Conservation (phyloP, 768 basidiomycete species). For the Kwoniella sp. region DNA sequence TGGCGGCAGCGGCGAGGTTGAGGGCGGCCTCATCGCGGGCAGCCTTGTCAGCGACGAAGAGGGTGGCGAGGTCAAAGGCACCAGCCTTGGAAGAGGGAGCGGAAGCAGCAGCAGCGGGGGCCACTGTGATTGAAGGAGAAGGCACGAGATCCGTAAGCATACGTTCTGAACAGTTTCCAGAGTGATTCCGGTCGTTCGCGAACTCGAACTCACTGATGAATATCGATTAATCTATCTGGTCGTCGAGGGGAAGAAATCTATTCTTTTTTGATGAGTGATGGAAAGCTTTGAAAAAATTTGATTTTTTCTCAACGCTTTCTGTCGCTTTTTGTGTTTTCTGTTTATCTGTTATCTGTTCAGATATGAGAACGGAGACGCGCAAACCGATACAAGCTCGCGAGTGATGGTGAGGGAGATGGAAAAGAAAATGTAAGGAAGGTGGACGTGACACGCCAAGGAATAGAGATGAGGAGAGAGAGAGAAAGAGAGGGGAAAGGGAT, state of each 20-base stretch:
- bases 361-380: background rate
- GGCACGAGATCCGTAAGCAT: background rate
- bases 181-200: no score
- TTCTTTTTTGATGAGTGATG: slow-evolving; percentile 4
- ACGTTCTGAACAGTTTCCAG: no score
- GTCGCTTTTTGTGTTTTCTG: background rate
- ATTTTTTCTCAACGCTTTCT: background rate
- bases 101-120: slow-evolving; percentile 63
- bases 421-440: slow-evolving; percentile 1
- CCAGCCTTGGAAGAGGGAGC: slow-evolving; percentile 66
- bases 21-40: slow-evolving; percentile 72
- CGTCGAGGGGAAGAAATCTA: background rate
- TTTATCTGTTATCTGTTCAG: slow-evolving; percentile 3
- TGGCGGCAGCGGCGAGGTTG: slow-evolving; percentile 69
- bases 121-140: slow-evolving; percentile 57
- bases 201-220: slow-evolving; percentile 28
- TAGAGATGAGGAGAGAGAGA: slow-evolving; percentile 12
- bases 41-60: slow-evolving; percentile 84
- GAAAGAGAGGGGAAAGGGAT: slow-evolving; percentile 1
- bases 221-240: slow-evolving; percentile 16
- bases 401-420: background rate
- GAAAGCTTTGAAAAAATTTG: slow-evolving; percentile 3
- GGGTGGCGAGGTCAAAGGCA: slow-evolving; percentile 68
- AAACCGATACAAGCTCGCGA: background rate
- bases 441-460: slow-evolving; percentile 11